Conservation (phyloP, 1,284 basidiomycete genomes). For the Pulveroboletus ridleyi region DNA sequence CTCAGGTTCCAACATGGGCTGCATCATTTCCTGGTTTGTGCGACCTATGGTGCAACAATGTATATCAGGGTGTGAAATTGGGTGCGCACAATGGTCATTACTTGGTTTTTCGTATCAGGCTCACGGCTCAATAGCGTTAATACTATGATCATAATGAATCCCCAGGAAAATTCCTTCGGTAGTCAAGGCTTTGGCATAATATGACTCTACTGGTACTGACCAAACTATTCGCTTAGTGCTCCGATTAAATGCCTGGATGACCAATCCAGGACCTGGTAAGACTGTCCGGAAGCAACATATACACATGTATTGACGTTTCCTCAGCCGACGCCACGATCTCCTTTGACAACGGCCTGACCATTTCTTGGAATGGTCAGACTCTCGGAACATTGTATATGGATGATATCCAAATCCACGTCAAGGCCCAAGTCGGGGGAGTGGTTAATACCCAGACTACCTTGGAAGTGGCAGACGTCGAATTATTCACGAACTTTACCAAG, state of each 20-base stretch:
- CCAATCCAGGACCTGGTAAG: conserved; percentile 79
- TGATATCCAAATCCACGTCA: too few species aligned
- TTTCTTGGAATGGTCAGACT: too few species aligned
- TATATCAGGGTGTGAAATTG: conserved; percentile 64
- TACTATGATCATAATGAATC: conserved; percentile 64
- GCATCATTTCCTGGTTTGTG: conserved; percentile 39
- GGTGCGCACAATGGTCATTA: conserved; percentile 43
- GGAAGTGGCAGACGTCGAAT: conserved; percentile 63
- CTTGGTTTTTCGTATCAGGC: conserved; percentile 9
- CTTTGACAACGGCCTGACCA: too few species aligned
- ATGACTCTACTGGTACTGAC: background rate
- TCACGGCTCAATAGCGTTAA: conserved; percentile 48
- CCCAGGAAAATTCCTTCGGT: conserved; percentile 66
- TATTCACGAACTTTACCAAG: conserved; percentile 74
- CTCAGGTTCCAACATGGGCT: too few species aligned
- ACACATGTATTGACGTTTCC: conserved; percentile 17
- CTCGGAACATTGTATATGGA: too few species aligned
- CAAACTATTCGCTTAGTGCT: conserved; percentile 46
- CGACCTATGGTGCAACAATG: conserved; percentile 82
- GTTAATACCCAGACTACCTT: conserved; percentile 60
- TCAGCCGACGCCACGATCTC: too few species aligned
- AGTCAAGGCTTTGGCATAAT: conserved; percentile 13
- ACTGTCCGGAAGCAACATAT: conserved; percentile 4
- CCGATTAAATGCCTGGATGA: conserved; percentile 59
- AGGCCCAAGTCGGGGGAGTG: too few species aligned